phyloP scores from a whole-genome alignment of 2,329 filamentous ascomycete species.

The Didymella exigua region DNA sequence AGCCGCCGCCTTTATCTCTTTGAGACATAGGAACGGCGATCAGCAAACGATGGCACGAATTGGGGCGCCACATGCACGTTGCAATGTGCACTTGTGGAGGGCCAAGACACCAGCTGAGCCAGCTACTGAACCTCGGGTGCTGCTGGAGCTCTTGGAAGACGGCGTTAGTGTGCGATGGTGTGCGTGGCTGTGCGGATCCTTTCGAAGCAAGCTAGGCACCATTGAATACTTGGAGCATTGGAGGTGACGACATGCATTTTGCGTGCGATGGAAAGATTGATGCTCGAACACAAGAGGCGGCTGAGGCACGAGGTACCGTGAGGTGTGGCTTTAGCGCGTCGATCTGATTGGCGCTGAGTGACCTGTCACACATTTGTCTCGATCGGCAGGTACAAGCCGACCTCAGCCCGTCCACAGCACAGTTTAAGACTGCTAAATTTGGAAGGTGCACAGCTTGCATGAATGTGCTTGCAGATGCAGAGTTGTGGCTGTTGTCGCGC shows the following conservation, averaged over 20 bases:
- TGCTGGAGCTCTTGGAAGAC: neutral
- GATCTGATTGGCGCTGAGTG: neutral
- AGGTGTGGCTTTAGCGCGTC: neutral
- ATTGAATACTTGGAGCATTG: neutral
- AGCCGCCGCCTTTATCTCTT: slow-evolving; percentile 1
- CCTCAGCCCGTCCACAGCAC: neutral
- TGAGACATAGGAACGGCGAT: slow-evolving; percentile 2
- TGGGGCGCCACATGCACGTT: slow-evolving; percentile 1
- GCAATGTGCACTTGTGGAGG: slow-evolving; percentile 5
- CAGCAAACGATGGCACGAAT: neutral
- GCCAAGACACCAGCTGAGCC: slow-evolving; percentile 17
- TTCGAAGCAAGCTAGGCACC: neutral
- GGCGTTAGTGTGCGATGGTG: neutral
- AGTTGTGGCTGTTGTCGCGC: neutral
- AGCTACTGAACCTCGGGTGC: slow-evolving; percentile 5
- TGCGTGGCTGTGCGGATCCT: neutral
- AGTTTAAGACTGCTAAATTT: neutral
- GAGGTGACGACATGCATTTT: neutral
- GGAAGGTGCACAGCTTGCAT: neutral
- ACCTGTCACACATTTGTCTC: neutral
- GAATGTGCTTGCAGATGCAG: neutral
- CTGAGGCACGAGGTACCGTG: slow-evolving; percentile 1
- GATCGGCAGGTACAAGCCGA: neutral
- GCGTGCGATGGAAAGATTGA: neutral
- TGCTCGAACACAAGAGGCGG: slow-evolving; percentile 1